Percentiles rank a stretch among this genome's conserved stretches.
These are phyloP conservation scores for Flaveria trinervia DNA, from an alignment of 129 eudicot species.

Conservation along the genomic window DNA sequence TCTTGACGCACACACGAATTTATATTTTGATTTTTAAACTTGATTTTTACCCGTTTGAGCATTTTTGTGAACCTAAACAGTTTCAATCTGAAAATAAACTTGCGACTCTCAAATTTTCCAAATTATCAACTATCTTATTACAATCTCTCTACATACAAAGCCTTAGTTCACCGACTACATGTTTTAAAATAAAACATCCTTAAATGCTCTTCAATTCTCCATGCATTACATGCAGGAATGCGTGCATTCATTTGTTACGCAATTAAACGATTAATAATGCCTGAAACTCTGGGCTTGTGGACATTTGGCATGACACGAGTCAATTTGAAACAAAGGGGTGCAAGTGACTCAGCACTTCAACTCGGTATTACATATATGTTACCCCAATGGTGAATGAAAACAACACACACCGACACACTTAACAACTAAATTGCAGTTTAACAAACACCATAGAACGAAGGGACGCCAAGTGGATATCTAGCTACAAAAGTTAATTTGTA, in stretches of 20 bases:
- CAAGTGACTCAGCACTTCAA: constrained; percentile 23
- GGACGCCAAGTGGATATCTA: not conserved
- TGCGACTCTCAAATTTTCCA: no score
- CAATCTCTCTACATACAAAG: no score
- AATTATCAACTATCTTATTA: no score
- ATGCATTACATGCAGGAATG: constrained; percentile 17
- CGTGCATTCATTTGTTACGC: constrained; percentile 9
- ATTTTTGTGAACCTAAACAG: no score
- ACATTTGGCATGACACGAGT: constrained; percentile 33
- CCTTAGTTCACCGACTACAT: no score
- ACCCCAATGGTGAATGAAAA: not conserved
- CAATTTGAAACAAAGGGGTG: constrained; percentile 12
- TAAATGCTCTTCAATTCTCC: constrained; percentile 17
- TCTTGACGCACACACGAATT: no score
- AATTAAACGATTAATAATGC: not conserved
- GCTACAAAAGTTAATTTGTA: not conserved
- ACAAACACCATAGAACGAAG: constrained; percentile 10
- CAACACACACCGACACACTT: not conserved
- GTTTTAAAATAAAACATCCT: not conserved
- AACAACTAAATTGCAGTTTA: not conserved
- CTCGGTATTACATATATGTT: not conserved
- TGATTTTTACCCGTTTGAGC: no score
- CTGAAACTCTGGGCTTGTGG: not conserved
- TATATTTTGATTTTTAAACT: no score
- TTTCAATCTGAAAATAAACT: no score